These are phyloP conservation scores for Salvia splendens DNA, from an alignment of 257 asterid genomes.

Conservation along the genomic window DNA sequence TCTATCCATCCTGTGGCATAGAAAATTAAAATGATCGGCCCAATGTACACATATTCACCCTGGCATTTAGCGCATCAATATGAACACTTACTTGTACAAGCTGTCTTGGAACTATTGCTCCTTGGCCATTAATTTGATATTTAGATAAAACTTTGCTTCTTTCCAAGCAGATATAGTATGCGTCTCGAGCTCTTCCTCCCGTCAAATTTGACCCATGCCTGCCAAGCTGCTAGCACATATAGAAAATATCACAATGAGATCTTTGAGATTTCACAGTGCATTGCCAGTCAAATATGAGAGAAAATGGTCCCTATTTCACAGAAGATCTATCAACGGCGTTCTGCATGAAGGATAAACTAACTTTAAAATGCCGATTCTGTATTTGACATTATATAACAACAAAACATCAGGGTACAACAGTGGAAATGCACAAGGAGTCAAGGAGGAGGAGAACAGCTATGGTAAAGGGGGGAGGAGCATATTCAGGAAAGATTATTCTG, in stretches of 20 bases:
- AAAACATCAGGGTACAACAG: neutral
- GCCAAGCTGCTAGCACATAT: conserved; percentile 59
- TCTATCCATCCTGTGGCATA: neutral
- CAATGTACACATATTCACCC: conserved; percentile 17
- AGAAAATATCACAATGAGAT: conserved; percentile 20
- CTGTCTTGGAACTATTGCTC: conserved; percentile 44
- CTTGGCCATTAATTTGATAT: conserved; percentile 57
- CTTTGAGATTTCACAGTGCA: conserved; percentile 11
- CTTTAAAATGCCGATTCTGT: neutral
- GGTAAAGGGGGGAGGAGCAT: neutral
- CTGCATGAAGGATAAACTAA: too few relatives aligned
- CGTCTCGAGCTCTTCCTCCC: conserved; percentile 74
- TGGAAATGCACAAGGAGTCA: neutral
- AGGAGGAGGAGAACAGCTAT: neutral
- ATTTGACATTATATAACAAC: conserved; percentile 2
- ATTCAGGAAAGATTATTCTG: conserved; percentile 14
- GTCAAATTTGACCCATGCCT: conserved; percentile 74
- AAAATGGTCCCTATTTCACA: too few relatives aligned
- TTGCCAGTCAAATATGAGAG: conserved; percentile 13
- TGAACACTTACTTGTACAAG: conserved; percentile 73
- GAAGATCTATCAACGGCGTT: neutral
- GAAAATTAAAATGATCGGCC: conserved; percentile 2
- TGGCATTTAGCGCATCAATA: conserved; percentile 21
- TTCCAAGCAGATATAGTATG: conserved; percentile 84
- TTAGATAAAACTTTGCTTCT: conserved; percentile 60